Base-by-base conservation (phyloP, 805 yeast species). In the Teunomyces kruisii region DNA sequence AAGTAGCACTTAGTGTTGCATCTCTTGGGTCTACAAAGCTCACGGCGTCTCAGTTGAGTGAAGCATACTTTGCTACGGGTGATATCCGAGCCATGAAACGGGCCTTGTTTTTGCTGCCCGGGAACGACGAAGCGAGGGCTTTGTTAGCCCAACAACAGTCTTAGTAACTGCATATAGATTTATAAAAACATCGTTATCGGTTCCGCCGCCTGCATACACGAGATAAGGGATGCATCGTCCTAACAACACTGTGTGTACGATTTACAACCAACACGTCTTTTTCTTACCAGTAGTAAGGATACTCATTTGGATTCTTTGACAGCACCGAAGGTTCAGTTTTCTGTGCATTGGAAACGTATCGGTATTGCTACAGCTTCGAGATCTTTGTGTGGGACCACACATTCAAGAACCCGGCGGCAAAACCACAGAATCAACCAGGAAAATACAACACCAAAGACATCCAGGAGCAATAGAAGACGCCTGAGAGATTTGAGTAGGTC, bases 1-100 rank as follows among this genome's bases (percentile, higher is more conserved):
- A 67, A 41, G 75, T 83, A 58, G 82, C 90, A 0, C 64, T 84
- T 35, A 70, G 78, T 40, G 73, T 88, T 8, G 84, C 89, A 2
- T 58, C 74, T 9, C 67, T 73, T 19, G 72, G 75, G 0, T 79
- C 73, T 36, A 71, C 78, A 7, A 74, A 73, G 46, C 70, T 80
- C 14, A 74, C 78, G 1, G 74, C 88, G 1, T 51, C 46, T 6
- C 78, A 74, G 29, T 64, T 88, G 48, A 71, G 88, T 42, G 65
- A 69, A 2, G 77, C 83, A 0, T 82, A 79, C 48, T 56, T 75
- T 6, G 64, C 70, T 1, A 70, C 70, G 5, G 81, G 83, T 0
- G 61, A 73, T 3, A 48, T 82, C 3, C 64, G 83, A 43, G 78
- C 76, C 41, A 65, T 81, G 3, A 96, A 88, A 59, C 72, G 95